Percentiles rank a stretch among this genome's conserved stretches.
These are phyloP conservation scores for Paecilomyces sp. DNA, from an alignment of 2,329 filamentous ascomycete genomes.

Conservation along the genomic window DNA sequence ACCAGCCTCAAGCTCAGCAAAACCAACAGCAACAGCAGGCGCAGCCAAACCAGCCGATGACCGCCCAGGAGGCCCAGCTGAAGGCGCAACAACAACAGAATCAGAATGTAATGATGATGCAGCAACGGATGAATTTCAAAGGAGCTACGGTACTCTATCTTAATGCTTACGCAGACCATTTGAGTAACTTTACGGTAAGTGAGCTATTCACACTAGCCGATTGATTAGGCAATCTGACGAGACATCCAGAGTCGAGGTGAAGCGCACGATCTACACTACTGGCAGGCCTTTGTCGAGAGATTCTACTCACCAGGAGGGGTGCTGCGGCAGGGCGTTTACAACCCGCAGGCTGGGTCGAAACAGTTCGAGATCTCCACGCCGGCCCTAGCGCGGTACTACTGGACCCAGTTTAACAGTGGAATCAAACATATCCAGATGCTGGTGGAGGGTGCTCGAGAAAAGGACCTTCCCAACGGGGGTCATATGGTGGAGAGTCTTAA, in stretches of 20 bases:
- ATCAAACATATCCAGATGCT: constrained; percentile 80
- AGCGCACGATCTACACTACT: constrained; percentile 65
- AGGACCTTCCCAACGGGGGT: constrained; percentile 53
- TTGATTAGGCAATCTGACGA: constrained; percentile 7
- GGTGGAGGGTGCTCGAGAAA: constrained; percentile 61
- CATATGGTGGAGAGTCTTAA: constrained; percentile 69
- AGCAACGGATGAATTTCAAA: constrained; percentile 29
- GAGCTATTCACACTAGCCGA: neutral
- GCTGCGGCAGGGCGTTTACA: constrained; percentile 63
- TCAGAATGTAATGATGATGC: constrained; percentile 30
- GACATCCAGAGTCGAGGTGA: constrained; percentile 47
- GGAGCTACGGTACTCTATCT: constrained; percentile 46
- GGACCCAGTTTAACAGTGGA: constrained; percentile 80
- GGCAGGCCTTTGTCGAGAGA: constrained; percentile 69
- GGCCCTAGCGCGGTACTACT: constrained; percentile 80
- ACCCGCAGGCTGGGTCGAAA: constrained; percentile 56
- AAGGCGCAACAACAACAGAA: constrained; percentile 36
- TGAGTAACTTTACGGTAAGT: constrained; percentile 53
- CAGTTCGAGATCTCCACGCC: constrained; percentile 80
- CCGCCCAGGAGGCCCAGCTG: constrained; percentile 31
- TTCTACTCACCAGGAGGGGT: constrained; percentile 77
- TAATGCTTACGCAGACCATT: constrained; percentile 49
- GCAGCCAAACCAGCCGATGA: constrained; percentile 31
- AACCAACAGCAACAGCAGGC: constrained; percentile 25
- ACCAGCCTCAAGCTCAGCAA: constrained; percentile 24